A percentile compares a stretch with the other conserved stretches of the same genome.
phyloP scores from a whole-genome alignment of 225 moss, liverwort and hornwort species.

The Rhytidiadelphus loreus region DNA sequence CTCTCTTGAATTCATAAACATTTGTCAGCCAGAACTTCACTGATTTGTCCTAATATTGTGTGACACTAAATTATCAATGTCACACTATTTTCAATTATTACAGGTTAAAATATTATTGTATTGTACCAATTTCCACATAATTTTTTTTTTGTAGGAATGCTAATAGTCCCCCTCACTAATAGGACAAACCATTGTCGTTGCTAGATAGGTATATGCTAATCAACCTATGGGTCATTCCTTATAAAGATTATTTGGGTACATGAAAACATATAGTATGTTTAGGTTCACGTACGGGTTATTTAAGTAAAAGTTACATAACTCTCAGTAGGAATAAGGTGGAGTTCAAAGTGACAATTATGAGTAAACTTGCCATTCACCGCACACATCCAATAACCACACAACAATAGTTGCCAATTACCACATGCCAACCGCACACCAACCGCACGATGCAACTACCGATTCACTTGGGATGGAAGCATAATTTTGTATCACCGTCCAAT shows the following conservation, averaged over 20 bases:
- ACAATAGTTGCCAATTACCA: no score
- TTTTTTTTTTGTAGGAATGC: background rate
- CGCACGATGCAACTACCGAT: no score
- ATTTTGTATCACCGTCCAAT: no score
- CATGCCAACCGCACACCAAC: no score
- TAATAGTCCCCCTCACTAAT: background rate
- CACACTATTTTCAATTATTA: background rate
- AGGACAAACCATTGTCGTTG: background rate
- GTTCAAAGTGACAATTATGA: no score
- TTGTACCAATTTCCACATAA: background rate
- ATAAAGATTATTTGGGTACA: background rate
- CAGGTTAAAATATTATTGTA: background rate
- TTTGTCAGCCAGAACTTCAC: background rate
- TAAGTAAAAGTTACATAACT: background rate
- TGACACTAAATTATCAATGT: background rate
- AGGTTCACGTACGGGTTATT: no score
- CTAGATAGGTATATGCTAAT: background rate
- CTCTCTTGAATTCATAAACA: background rate
- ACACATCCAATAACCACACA: no score
- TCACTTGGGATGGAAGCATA: no score
- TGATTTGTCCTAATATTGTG: background rate
- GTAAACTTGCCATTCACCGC: no score
- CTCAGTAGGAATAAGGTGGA: background rate
- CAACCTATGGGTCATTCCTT: background rate
- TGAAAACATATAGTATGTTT: background rate